Evolutionary conservation across 225 moss, liverwort and hornwort species (phyloP).

Genomic region (Rhytidiadelphus loreus): DNA sequence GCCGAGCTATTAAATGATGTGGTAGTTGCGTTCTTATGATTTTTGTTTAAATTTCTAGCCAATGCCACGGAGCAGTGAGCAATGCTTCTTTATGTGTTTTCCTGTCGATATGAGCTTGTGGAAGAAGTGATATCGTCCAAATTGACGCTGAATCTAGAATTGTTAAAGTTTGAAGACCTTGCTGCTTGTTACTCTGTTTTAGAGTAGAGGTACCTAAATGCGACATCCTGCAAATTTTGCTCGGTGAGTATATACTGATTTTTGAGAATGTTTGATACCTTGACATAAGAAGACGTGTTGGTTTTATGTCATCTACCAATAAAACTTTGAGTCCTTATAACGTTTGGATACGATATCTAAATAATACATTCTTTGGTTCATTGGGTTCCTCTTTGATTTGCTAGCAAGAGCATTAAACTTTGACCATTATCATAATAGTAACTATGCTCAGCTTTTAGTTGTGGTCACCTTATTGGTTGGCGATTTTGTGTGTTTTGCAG

Average conservation of each 20-base stretch:
- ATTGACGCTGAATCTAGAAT: not conserved
- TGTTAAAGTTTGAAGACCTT: not conserved
- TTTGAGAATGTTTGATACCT: not conserved
- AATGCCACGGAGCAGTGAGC: not conserved
- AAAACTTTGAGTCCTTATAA: not conserved
- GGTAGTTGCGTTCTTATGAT: not conserved
- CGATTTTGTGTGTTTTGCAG: constrained; percentile 20
- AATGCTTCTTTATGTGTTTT: not conserved
- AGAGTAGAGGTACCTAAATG: not conserved
- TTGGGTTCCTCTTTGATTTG: not conserved
- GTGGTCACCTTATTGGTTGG: not conserved
- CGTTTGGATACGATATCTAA: not conserved
- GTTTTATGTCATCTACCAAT: not conserved
- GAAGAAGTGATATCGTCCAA: not conserved
- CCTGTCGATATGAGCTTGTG: not conserved
- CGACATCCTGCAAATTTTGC: not conserved
- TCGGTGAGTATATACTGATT: not conserved
- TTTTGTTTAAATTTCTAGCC: not conserved
- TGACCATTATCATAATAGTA: not conserved
- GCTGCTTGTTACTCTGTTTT: not conserved
- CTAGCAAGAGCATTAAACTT: too few species aligned
- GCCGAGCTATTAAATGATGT: not conserved
- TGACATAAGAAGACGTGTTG: not conserved
- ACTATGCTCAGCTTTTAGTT: not conserved
- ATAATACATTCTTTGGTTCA: not conserved